These are phyloP conservation scores for Knoxia roxburghii DNA, from an alignment of 257 asterid genomes.

Conservation along the genomic window DNA sequence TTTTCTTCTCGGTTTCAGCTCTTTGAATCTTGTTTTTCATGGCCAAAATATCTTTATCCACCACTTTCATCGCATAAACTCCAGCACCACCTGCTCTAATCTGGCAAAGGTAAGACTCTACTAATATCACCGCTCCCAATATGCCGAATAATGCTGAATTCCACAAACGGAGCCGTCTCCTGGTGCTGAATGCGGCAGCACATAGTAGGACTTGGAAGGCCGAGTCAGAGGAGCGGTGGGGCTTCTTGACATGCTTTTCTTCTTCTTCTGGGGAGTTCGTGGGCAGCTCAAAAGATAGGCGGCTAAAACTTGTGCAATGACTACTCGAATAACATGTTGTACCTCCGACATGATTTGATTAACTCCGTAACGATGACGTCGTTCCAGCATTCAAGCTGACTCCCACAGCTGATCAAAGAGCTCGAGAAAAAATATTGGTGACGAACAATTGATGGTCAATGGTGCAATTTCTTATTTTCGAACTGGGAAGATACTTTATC, in stretches of 20 bases:
- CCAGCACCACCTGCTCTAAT: conserved; percentile 27
- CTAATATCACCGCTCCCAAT: conserved; percentile 93
- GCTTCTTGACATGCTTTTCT: conserved; percentile 22
- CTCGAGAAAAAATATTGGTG: too few relatives aligned
- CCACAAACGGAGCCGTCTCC: conserved; percentile 38
- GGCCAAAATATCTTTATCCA: conserved; percentile 62
- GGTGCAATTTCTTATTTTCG: too few relatives aligned
- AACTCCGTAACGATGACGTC: too few relatives aligned
- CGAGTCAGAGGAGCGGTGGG: conserved; percentile 77
- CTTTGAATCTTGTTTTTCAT: conserved; percentile 69
- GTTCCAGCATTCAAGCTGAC: too few relatives aligned
- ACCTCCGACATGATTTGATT: too few relatives aligned
- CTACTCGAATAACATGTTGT: too few relatives aligned
- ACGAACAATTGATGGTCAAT: too few relatives aligned
- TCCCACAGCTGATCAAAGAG: too few relatives aligned
- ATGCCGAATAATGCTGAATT: conserved; percentile 66
- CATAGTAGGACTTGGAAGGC: conserved; percentile 42
- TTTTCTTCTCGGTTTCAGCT: conserved; percentile 79
- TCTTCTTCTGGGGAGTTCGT: conserved; percentile 48
- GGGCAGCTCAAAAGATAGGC: conserved; percentile 61
- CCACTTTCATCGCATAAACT: conserved; percentile 84
- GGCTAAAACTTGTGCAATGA: conserved; percentile 59
- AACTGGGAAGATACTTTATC: too few relatives aligned
- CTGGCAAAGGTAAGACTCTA: conserved; percentile 56
- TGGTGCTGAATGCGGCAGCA: not conserved